Base-by-base conservation (phyloP, 164 flowering plant genomes). In the Annona squamosa region DNA sequence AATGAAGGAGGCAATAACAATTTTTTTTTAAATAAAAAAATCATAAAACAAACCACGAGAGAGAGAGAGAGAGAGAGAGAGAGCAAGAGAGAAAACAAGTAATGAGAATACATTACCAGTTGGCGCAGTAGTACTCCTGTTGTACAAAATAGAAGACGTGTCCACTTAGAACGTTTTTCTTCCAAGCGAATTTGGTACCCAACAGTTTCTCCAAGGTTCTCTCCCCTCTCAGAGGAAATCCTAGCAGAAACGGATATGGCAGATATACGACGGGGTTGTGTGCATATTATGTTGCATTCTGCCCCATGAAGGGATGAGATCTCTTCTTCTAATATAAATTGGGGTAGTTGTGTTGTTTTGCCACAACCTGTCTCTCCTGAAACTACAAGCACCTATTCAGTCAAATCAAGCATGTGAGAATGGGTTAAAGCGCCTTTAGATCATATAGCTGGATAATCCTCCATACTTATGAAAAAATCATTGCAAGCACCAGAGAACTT, bases 281-380 rank as follows among this genome's bases (percentile, higher is more conserved):
- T 94, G 79, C 99, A 94, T 59, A 94, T 88, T 78, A 94, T 94
- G 79, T 75, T 91, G 84, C 97, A 94, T 62, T 84, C 84, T 59
- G 92, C 94, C 76, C 97, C 97, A 70, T 89, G 89, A 45, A 91
- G 77, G 67, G 83, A 76, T 76, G 92, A 84, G 74, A 90, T 89
- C 76, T 91, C 95, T 65, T 92, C 91, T 72, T 94, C 99, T 65
- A 94, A 81, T 77, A 94, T 92, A 77, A 89, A 92, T 45, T 92
- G 99, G 71, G 99, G 97, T 52, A 94, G 88, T 77, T 94, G 99
- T 18, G 99, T 94, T 61, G 99, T 94, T 83, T 94, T 94, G 52
- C 99, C 99, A 89, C 97, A 94, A 52, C 99, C 97, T 72, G 99
- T 94, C 90, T 94, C 99, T 73, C 99, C 99, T 13, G 99, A 94